phyloP scores from a whole-genome alignment of 352 stramenopile species.

The Phytophthora palmivora region DNA sequence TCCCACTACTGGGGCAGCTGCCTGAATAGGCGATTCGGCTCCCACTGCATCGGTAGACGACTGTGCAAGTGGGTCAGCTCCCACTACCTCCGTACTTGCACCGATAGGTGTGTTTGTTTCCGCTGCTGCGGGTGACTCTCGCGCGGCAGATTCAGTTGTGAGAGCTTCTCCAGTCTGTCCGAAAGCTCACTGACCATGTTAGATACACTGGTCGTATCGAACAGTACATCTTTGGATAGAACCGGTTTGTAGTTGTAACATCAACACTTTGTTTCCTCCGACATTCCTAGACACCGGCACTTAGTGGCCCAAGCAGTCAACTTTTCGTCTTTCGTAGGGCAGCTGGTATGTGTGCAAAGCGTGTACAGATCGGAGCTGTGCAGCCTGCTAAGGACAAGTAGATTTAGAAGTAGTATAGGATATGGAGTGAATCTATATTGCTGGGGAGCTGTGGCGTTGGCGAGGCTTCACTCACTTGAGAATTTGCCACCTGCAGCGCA shows the following conservation, averaged over 20 bases:
- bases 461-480: too few species aligned
- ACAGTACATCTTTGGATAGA: constrained; percentile 16
- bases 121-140: constrained; percentile 1
- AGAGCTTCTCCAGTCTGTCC: neutral
- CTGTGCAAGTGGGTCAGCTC: too few species aligned
- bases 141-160: constrained; percentile 8
- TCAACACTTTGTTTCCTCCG: constrained; percentile 16
- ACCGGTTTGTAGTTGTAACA: constrained; percentile 19
- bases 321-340: constrained; percentile 14
- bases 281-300: constrained; percentile 4
- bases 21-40: too few species aligned
- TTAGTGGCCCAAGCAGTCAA: constrained; percentile 7
- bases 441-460: too few species aligned
- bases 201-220: constrained; percentile 12
- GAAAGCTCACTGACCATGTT: constrained; percentile 9
- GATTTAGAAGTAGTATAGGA: too few species aligned
- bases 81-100: neutral
- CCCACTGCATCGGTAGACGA: too few species aligned
- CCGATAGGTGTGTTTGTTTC: neutral
- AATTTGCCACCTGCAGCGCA: too few species aligned
- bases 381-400: constrained; percentile 11
- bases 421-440: too few species aligned
- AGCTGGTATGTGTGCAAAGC: constrained; percentile 9
- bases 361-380: constrained; percentile 3
- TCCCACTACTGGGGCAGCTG: too few species aligned